Conservation (phyloP, 257 asterid species). For the Nicotiana tomentosiformis region DNA sequence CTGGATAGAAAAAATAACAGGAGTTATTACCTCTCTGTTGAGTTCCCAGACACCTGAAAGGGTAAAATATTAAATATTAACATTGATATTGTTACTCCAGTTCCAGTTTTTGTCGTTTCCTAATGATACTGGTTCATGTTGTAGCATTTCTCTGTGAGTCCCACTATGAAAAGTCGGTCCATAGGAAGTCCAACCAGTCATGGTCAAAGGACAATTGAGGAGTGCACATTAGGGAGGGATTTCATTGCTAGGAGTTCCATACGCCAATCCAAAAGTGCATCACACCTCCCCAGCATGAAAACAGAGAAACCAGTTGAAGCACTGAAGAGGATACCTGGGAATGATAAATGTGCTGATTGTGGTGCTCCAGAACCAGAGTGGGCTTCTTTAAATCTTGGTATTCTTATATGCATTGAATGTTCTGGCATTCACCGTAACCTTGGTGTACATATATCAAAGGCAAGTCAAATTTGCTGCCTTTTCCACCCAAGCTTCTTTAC, state of each 20-base stretch:
- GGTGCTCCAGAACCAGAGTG: conserved; percentile 94
- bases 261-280: conserved; percentile 50
- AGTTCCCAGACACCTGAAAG: conserved; percentile 58
- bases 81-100: background rate
- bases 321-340: conserved; percentile 66
- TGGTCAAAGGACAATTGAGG: conserved; percentile 34
- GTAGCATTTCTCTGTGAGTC: conserved; percentile 43
- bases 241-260: conserved; percentile 38
- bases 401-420: conserved; percentile 85
- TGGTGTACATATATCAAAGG: conserved; percentile 92
- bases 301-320: conserved; percentile 53
- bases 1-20: conserved; percentile 82
- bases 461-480: conserved; percentile 25
- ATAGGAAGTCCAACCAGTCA: conserved; percentile 40
- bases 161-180: conserved; percentile 45
- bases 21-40: conserved; percentile 71
- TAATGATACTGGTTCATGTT: conserved; percentile 18
- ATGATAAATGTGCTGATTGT: conserved; percentile 92
- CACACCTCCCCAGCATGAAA: conserved; percentile 32
- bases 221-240: conserved; percentile 37
- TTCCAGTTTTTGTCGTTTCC: background rate
- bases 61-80: conserved; percentile 38
- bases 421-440: conserved; percentile 92
- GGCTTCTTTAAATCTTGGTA: conserved; percentile 90
- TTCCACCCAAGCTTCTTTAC: conserved; percentile 7